Conservation (phyloP, 2,329 filamentous ascomycete species). For the Delphinella strobiligena region DNA sequence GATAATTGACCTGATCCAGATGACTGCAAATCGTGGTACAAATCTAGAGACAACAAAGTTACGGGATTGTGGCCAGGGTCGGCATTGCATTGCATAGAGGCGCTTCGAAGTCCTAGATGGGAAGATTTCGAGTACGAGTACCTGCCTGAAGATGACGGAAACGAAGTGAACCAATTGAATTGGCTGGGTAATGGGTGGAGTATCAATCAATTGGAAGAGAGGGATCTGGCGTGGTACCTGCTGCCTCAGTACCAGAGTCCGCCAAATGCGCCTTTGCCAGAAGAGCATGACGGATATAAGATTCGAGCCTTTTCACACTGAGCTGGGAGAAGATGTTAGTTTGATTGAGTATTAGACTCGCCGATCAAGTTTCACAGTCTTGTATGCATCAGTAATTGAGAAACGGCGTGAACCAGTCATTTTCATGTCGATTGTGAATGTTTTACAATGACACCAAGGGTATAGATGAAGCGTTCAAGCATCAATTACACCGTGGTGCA, state of each 20-base stretch:
- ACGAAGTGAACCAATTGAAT: conserved; percentile 21
- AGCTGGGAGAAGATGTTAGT: neutral
- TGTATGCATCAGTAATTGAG: no score
- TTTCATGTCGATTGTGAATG: no score
- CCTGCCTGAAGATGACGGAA: conserved; percentile 12
- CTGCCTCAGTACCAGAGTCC: conserved; percentile 27
- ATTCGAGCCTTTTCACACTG: conserved; percentile 26
- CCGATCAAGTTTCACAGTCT: no score
- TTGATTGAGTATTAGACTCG: no score
- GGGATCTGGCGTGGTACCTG: conserved; percentile 30
- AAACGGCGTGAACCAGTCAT: no score
- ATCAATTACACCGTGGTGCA: neutral
- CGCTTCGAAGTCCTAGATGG: conserved; percentile 29
- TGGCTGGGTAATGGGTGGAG: conserved; percentile 28
- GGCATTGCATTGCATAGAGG: conserved; percentile 39
- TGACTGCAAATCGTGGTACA: conserved; percentile 34
- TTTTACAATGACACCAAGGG: no score
- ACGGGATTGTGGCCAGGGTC: conserved; percentile 34
- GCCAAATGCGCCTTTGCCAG: conserved; percentile 23
- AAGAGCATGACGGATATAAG: conserved; percentile 24
- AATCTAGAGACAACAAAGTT: conserved; percentile 12
- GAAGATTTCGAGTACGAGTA: conserved; percentile 37
- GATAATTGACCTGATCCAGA: no score
- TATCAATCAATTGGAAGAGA: conserved; percentile 21
- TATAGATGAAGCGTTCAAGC: no score